Evolutionary conservation across 768 basidiomycete genomes (phyloP), one percentile per base, ranked within the genome.

Genomic region (Lactifluus rugatus): DNA sequence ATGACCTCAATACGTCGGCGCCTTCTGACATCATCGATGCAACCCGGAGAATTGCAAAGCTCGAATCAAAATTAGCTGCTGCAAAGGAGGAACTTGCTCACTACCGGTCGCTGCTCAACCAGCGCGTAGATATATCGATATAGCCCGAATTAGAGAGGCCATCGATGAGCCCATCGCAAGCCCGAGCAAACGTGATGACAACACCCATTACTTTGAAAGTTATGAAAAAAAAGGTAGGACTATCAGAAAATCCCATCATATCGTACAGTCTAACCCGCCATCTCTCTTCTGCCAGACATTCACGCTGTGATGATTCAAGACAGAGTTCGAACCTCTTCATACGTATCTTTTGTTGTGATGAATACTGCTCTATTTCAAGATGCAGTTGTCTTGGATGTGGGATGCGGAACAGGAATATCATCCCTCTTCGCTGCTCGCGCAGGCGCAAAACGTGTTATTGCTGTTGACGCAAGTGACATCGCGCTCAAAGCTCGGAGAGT

Each of bases 151-250:
- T 31, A 64, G 75, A 5, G 78, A 80, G 21, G 75, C 72, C n/a
- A 58, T 76, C 1, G 70, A 73, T 9, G 60, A 48, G 16, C 56
- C 66, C n/a, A 28, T 56, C 11, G 63, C 70, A 66, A 59, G 47
- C 65, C 44, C 54, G 61, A 54, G 62, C 66, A 14, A 36, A 26
- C 72, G 87, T 37, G 93, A 96, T 64, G 90, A 96, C 60, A 94
- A 98, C 69, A 81, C 89, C 0, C 91, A 96, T 67, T 97, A 97
- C 71, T 98, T 96, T 71, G 78, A 88, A 55, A 89, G 87, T 59
- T 97, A 98, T 66, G 87, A 78, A 25, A 83, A 83, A 61, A 94
- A 94, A 61, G 94, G 93, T 92, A 50, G 7, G 72, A 63, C 7
- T 11, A 42, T 19, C 26, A 1, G 17, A n/a, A n/a, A 14, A 7